Evolutionary conservation across 2,329 filamentous ascomycete species (phyloP).

Genomic region (Elsinoe necatrix): DNA sequence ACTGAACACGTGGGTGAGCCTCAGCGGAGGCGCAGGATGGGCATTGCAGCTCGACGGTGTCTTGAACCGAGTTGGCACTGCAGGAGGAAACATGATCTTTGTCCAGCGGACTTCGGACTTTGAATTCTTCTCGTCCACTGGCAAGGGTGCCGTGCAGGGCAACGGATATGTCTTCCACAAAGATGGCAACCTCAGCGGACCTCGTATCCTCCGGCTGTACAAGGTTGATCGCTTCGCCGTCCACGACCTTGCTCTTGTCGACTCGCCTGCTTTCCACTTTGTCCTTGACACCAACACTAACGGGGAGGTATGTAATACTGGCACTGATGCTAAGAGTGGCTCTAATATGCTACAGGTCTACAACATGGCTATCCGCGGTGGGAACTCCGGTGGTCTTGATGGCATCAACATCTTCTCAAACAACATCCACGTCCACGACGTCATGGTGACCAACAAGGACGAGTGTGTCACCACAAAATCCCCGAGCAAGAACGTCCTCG

Average conservation of each 20-base stretch:
- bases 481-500: conserved; percentile 45
- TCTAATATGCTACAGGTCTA: conserved; percentile 31
- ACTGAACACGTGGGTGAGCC: conserved; percentile 42
- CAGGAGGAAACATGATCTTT: conserved; percentile 46
- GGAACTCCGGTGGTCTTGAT: conserved; percentile 45
- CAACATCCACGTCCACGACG: conserved; percentile 52
- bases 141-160: conserved; percentile 46
- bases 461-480: conserved; percentile 52
- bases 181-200: conserved; percentile 32
- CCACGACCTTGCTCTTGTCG: conserved; percentile 43
- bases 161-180: conserved; percentile 44
- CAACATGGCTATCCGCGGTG: conserved; percentile 48
- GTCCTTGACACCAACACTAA: conserved; percentile 43
- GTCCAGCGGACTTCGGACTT: conserved; percentile 45
- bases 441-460: conserved; percentile 55
- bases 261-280: conserved; percentile 45
- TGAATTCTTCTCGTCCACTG: conserved; percentile 46
- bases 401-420: conserved; percentile 48
- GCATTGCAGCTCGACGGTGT: conserved; percentile 47
- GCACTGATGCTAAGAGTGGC: too few relatives aligned
- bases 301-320: conserved; percentile 32
- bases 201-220: conserved; percentile 40
- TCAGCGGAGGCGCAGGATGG: conserved; percentile 41
- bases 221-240: conserved; percentile 41
- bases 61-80: conserved; percentile 45